Base-by-base conservation (phyloP, 1,284 basidiomycete genomes). In the Cryptococcus sp. region DNA sequence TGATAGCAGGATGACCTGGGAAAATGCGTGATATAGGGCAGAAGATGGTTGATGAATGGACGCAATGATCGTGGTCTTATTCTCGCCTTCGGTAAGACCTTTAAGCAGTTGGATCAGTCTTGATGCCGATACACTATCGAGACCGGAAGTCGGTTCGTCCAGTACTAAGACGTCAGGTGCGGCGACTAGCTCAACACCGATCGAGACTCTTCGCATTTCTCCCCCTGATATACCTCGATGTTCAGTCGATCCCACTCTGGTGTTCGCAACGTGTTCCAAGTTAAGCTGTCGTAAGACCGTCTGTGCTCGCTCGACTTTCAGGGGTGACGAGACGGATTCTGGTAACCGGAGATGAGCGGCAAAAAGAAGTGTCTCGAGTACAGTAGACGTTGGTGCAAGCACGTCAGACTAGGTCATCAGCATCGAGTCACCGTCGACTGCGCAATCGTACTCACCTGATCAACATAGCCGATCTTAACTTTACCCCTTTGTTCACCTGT, bases 31-130 rank as follows among this genome's bases (percentile, higher is more conserved):
- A 71, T 90, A 93, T 5, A 93, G 79, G 57, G 86, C 87, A 4
- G 89, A 92, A 59, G 85, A 71, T 4, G 89, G 90, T 70, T 91
- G 90, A 75, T 94, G 90, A 47, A 93, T 89, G 2, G 86, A 88
- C 30, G 88, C 88, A 53, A 94, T 85, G 43, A 95, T 85, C 0
- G 89, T 88, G 0, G 85, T 89, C 2, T 86, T 86, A 58, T 83
- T 82, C 41, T 81, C 78, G 61, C 88, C 87, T 57, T 85, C 82
- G 0, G 90, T 86, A 33, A 95, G 85, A 34, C 80, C 80, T 58
- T 83, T 83, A 32, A 95, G 80, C 1, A 93, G 85, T 43, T 81
- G 82, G 32, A 90, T 82, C 36, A 95, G 84, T 51, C 88, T 84
- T 5, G 84, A 79, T 0, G 91, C 91, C 13, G 89, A 91, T 5